Evolutionary conservation across 768 basidiomycete genomes (phyloP).

Genomic region (Sistotremastrum niveocremeum): DNA sequence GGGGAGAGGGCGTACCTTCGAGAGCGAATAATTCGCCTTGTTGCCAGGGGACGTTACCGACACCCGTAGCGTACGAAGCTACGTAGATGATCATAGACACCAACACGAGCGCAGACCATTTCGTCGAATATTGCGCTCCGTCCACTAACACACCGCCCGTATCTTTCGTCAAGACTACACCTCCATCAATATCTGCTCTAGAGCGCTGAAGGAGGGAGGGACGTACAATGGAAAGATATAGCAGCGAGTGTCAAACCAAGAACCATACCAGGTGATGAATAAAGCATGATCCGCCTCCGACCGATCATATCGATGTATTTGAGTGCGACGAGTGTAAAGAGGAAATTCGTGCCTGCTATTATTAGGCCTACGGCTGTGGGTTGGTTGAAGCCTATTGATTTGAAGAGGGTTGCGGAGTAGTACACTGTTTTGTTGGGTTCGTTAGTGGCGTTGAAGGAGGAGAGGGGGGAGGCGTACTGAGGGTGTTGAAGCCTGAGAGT

Average conservation of each 20-base stretch:
- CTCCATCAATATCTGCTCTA: not conserved
- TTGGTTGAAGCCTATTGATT: conserved; percentile 69
- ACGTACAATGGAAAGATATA: conserved; percentile 53
- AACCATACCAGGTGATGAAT: conserved; percentile 61
- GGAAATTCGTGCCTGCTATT: conserved; percentile 64
- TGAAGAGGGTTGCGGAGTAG: conserved; percentile 67
- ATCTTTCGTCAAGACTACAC: conserved; percentile 40
- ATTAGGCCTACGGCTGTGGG: conserved; percentile 73
- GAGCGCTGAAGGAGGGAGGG: not conserved
- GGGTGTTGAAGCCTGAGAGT: conserved; percentile 73
- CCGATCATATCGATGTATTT: conserved; percentile 64
- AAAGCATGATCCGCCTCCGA: conserved; percentile 55
- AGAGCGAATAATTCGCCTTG: conserved; percentile 75
- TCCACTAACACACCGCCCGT: conserved; percentile 49
- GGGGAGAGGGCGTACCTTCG: conserved; percentile 34
- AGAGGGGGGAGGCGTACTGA: too few species aligned
- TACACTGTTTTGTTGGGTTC: conserved; percentile 12
- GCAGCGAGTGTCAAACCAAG: conserved; percentile 49
- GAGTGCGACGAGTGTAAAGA: conserved; percentile 65
- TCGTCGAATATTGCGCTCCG: conserved; percentile 40
- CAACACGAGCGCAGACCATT: conserved; percentile 59
- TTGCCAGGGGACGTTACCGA: conserved; percentile 79
- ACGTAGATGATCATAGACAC: conserved; percentile 76
- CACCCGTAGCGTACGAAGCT: conserved; percentile 64
- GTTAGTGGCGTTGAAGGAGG: not conserved